Percentiles rank a stretch among this genome's conserved stretches.
These are phyloP conservation scores for Hypoxylon rickii DNA, from an alignment of 495 filamentous ascomycete species.

Conservation along the genomic window DNA sequence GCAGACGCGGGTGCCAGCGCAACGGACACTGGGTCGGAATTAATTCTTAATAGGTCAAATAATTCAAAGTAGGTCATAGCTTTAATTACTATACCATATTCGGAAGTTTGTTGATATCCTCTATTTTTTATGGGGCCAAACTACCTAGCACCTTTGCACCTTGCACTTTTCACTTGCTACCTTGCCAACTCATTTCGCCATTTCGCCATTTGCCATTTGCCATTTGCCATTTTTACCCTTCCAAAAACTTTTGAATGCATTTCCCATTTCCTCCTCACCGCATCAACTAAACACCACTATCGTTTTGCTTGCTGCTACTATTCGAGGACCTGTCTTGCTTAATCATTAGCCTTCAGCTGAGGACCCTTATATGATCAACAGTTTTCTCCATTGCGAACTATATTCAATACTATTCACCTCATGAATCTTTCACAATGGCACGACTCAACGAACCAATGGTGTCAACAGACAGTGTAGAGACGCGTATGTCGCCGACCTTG, in stretches of 20 bases:
- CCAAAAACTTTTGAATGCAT: slow-evolving; percentile 33
- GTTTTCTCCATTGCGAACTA: slow-evolving; percentile 23
- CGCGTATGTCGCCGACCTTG: slow-evolving; percentile 61
- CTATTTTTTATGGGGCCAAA: slow-evolving; percentile 14
- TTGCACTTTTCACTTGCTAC: too few species aligned
- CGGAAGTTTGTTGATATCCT: slow-evolving; percentile 36
- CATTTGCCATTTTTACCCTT: too few species aligned
- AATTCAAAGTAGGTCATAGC: slow-evolving; percentile 17
- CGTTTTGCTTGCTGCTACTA: slow-evolving; percentile 6
- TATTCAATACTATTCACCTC: slow-evolving; percentile 19
- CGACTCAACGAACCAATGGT: slow-evolving; percentile 82
- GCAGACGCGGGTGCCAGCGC: slow-evolving; percentile 10
- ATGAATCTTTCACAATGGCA: slow-evolving; percentile 67
- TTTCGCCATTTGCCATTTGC: too few species aligned
- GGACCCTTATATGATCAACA: slow-evolving; percentile 11
- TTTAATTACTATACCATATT: slow-evolving; percentile 21
- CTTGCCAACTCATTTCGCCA: slow-evolving; percentile 33
- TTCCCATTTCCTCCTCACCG: slow-evolving; percentile 30
- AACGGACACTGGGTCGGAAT: background rate
- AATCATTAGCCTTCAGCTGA: slow-evolving; percentile 15
- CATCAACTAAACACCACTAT: slow-evolving; percentile 23
- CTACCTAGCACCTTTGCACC: too few species aligned
- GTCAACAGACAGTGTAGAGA: slow-evolving; percentile 75
- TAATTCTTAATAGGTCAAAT: too few species aligned
- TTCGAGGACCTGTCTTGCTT: background rate